phyloP scores from a whole-genome alignment of 495 filamentous ascomycete species.

The Sordaria brevicollis region DNA sequence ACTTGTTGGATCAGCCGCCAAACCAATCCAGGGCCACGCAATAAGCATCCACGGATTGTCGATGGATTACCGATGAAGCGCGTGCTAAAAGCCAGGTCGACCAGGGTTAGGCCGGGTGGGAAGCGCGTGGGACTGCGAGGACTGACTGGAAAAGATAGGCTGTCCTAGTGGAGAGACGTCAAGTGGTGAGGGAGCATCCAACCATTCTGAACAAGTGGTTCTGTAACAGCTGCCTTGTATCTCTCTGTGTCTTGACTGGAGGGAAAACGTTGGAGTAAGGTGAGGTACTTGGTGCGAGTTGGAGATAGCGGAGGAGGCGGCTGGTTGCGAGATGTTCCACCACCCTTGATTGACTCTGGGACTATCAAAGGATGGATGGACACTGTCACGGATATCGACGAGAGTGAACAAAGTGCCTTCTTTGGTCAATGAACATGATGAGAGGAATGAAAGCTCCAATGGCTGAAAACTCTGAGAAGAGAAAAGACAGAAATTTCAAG shows the following conservation, averaged over 20 bases:
- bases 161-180: neutral
- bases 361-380: neutral
- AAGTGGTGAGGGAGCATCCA: neutral
- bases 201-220: neutral
- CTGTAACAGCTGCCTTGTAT: neutral
- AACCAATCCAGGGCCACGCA: neutral
- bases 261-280: constrained; percentile 1
- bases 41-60: neutral
- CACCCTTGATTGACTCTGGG: neutral
- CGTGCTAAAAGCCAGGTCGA: neutral
- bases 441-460: neutral
- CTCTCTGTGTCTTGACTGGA: constrained; percentile 2
- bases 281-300: neutral
- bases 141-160: neutral
- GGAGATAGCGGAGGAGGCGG: neutral
- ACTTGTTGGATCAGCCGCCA: neutral
- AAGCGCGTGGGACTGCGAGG: neutral
- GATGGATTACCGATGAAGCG: neutral
- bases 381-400: neutral
- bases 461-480: neutral
- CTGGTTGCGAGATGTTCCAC: constrained; percentile 1
- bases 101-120: neutral
- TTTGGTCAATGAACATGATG: neutral
- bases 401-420: neutral
- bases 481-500: neutral